Percentiles rank a stretch among this genome's conserved stretches.
Evolutionary conservation across 2,329 filamentous ascomycete genomes (phyloP).

Genomic region (Chrysoporthe cubensis): DNA sequence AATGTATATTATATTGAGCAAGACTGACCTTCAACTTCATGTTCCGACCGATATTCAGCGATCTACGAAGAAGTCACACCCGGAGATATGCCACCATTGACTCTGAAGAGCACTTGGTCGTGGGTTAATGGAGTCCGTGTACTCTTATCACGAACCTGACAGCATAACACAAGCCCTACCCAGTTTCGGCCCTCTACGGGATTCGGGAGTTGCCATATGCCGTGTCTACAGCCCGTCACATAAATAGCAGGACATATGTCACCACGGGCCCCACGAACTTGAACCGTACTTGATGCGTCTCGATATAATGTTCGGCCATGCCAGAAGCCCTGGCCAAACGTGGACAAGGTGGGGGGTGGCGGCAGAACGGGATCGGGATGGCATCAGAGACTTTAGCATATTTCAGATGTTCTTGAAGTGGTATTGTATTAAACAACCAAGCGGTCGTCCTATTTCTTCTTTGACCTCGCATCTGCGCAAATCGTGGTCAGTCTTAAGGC

Average conservation of each 20-base stretch:
- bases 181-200: not conserved
- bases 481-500: constrained; percentile 41
- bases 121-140: not conserved
- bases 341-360: not conserved
- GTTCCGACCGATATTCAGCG: not conserved
- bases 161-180: no score
- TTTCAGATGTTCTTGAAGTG: not conserved
- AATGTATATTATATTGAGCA: no score
- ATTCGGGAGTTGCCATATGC: not conserved
- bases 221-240: not conserved
- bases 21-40: not conserved
- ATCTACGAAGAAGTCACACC: not conserved
- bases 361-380: not conserved
- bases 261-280: not conserved
- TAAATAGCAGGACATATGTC: not conserved
- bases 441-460: constrained; percentile 38
- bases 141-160: not conserved
- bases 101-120: not conserved
- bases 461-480: constrained; percentile 44
- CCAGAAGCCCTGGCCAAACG: not conserved
- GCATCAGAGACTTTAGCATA: not conserved
- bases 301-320: not conserved
- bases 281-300: not conserved
- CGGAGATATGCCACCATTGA: not conserved
- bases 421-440: constrained; percentile 23